Evolutionary conservation across 768 basidiomycete species (phyloP).

Genomic region (Dentipellis sp.): DNA sequence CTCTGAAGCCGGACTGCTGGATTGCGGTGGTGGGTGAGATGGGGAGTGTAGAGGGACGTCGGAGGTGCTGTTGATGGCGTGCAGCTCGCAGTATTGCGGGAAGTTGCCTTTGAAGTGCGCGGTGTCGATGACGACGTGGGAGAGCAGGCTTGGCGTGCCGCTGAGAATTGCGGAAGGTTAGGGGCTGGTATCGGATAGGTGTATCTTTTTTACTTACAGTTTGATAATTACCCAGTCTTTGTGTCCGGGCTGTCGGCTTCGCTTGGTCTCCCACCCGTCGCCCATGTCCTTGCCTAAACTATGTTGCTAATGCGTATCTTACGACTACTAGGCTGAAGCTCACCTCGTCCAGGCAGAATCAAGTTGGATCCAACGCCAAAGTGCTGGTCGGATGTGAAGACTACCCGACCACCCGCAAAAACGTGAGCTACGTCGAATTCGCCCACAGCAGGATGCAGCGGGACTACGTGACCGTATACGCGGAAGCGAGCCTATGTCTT

Average conservation of each 20-base stretch:
- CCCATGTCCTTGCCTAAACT: slow-evolving; percentile 80
- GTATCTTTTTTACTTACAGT: slow-evolving; percentile 44
- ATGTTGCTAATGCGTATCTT: neutral
- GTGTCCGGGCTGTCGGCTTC: slow-evolving; percentile 71
- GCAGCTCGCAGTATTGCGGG: slow-evolving; percentile 79
- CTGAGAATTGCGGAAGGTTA: slow-evolving; percentile 27
- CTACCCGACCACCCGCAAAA: slow-evolving; percentile 79
- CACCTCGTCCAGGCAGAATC: slow-evolving; percentile 81
- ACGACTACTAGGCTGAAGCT: slow-evolving; percentile 5
- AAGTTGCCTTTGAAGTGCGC: slow-evolving; percentile 95
- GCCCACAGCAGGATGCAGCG: slow-evolving; percentile 45
- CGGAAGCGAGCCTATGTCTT: slow-evolving; percentile 74
- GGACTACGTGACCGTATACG: slow-evolving; percentile 73
- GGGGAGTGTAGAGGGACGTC: slow-evolving; percentile 20
- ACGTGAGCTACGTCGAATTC: slow-evolving; percentile 86
- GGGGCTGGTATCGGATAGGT: neutral
- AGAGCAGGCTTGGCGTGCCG: slow-evolving; percentile 65
- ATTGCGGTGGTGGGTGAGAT: slow-evolving; percentile 7
- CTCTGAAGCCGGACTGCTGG: slow-evolving; percentile 12
- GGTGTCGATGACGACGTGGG: slow-evolving; percentile 83
- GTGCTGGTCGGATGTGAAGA: slow-evolving; percentile 87
- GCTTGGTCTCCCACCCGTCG: slow-evolving; percentile 97
- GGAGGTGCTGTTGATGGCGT: slow-evolving; percentile 36
- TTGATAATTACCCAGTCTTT: slow-evolving; percentile 89
- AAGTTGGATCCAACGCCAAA: slow-evolving; percentile 89